A percentile compares a stretch with the other conserved stretches of the same genome.
phyloP scores from a whole-genome alignment of 2,329 filamentous ascomycete genomes.

The Grosmannia serpens region DNA sequence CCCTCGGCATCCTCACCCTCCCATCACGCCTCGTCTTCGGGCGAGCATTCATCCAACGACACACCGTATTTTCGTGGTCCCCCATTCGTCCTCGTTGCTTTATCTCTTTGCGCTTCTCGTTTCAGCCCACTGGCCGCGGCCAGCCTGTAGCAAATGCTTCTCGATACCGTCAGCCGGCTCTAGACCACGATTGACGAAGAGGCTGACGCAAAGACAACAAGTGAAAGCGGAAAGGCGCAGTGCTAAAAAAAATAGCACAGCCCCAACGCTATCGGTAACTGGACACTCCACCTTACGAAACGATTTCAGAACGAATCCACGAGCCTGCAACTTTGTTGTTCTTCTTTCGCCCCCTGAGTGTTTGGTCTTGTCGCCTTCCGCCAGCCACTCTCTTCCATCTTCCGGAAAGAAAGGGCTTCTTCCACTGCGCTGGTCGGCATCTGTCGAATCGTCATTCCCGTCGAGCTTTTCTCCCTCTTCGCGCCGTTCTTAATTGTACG shows the following conservation, averaged over 20 bases:
- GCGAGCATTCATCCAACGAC: neutral
- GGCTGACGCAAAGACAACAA: neutral
- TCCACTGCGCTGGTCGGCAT: neutral
- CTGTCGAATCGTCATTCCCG: neutral
- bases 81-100: neutral
- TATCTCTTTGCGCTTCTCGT: neutral
- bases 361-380: neutral
- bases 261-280: conserved; percentile 9
- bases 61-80: neutral
- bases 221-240: conserved; percentile 3
- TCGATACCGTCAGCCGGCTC: neutral
- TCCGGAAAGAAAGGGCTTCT: neutral
- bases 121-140: neutral
- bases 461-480: neutral
- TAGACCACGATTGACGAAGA: neutral
- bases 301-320: neutral
- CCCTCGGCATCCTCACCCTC: neutral
- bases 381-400: neutral
- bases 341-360: neutral
- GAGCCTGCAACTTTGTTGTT: neutral
- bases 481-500: neutral
- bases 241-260: conserved; percentile 9
- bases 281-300: conserved; percentile 1
- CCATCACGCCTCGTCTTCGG: neutral
- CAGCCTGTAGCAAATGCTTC: neutral